phyloP scores from a whole-genome alignment of 176 grass and related monocot genomes.

The Bothriochloa decipiens region DNA sequence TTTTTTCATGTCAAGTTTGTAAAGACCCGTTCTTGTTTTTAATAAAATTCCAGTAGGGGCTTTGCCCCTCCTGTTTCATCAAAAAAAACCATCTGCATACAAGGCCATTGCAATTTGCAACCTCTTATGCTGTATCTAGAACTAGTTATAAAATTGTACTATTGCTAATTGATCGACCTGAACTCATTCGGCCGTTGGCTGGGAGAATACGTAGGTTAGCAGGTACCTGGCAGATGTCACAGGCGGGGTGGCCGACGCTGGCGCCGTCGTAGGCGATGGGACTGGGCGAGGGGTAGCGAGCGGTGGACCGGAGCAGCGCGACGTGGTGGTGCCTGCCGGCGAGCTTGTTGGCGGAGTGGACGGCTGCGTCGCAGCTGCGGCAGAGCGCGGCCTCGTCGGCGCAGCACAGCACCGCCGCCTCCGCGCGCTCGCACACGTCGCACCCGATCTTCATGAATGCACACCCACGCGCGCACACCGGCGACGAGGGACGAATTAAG shows the following conservation, averaged over 20 bases:
- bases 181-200: no score
- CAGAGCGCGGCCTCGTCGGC: slow-evolving; percentile 93
- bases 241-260: slow-evolving; percentile 24
- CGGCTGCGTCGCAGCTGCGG: slow-evolving; percentile 68
- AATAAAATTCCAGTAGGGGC: no score
- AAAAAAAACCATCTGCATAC: no score
- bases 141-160: no score
- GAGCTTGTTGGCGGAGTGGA: slow-evolving; percentile 90
- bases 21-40: no score
- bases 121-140: no score
- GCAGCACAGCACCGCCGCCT: slow-evolving; percentile 80
- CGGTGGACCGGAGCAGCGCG: slow-evolving; percentile 48
- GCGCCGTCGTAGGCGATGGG: not conserved
- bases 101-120: no score
- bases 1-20: no score
- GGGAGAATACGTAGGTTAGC: no score
- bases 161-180: no score
- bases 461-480: slow-evolving; percentile 2
- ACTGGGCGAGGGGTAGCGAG: not conserved
- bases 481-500: not conserved
- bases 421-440: slow-evolving; percentile 67
- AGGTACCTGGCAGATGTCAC: slow-evolving; percentile 85
- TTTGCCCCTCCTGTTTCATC: no score
- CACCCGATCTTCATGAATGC: slow-evolving; percentile 95
- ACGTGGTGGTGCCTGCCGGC: slow-evolving; percentile 76